Evolutionary conservation across 345 rosid genomes (phyloP), one percentile per base, ranked within the genome.

Genomic region (Garcia nutans): DNA sequence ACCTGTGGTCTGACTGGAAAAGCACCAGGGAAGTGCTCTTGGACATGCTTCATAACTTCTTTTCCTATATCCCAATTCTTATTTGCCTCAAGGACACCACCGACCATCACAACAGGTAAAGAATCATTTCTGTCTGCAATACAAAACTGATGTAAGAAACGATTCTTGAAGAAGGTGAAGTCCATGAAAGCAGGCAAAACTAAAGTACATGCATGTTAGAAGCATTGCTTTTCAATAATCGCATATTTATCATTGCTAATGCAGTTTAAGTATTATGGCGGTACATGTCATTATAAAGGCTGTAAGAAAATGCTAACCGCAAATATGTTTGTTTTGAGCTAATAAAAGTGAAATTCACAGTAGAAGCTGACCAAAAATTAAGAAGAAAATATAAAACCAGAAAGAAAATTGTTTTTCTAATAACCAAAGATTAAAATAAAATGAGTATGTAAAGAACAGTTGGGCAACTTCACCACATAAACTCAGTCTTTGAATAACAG

Each of bases 41-140:
- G 78, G 73, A 89, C 83, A 67, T 76, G 86, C 57, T 83, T 74
- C 60, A 88, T 54, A 42, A 89, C 91, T 81, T 89, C 92, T 69
- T 83, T 84, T 78, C 92, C 90, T 49, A 90, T 87, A 75, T 90
- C 92, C 92, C 95, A 88, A 37, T 78, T 85, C 82, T 65, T 81
- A 62, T 89, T 88, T 8, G 88, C 92, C 85, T 85, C 88, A 52
- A 88, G 92, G 63, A 90, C 90, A 49, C 94, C 94, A 16, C 94
- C 94, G 76, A 90, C 94, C 94, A 90, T 87, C 65, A 90, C 92
- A 60, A 90, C 86, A 13, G 94, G 92, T 59, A 90, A 90, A 61
- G 83, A 72, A 68, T 52, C 85, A n/a, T 83, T 87, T 75, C 87
- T 86, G 82, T 88, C 94, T 88, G 88, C 82, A 82, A 56, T 37